Conservation (phyloP, 148 eudicot species). For the Talinum fruticosum region DNA sequence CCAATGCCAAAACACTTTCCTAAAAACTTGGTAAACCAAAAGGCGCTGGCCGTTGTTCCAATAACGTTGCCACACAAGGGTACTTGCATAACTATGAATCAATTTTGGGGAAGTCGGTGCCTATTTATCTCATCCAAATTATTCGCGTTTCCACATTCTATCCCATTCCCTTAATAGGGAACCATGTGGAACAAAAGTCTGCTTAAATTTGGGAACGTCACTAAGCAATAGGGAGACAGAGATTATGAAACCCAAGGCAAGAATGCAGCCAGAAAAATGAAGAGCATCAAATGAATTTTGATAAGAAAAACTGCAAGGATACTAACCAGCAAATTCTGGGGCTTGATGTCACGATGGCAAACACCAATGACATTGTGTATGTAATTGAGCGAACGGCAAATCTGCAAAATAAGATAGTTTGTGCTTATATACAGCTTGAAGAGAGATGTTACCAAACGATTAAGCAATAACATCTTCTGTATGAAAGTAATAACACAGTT, state of each 20-base stretch:
- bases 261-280: background rate
- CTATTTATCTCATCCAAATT: no score
- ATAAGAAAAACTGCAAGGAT: constrained; percentile 8
- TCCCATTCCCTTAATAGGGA: background rate
- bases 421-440: background rate
- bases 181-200: background rate
- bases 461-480: background rate
- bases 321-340: constrained; percentile 85
- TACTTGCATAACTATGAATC: no score
- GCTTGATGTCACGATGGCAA: constrained; percentile 96
- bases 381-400: constrained; percentile 81
- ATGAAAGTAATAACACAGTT: background rate
- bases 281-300: background rate
- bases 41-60: background rate
- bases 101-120: no score
- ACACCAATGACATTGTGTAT: constrained; percentile 83
- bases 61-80: background rate
- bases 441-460: background rate
- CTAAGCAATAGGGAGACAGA: background rate
- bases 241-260: background rate
- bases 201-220: background rate
- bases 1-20: background rate
- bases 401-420: constrained; percentile 37
- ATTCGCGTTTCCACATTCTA: no score
- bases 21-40: background rate